Evolutionary conservation across 148 eudicot genomes (phyloP).

Genomic region (Fagopyrum esculentum): DNA sequence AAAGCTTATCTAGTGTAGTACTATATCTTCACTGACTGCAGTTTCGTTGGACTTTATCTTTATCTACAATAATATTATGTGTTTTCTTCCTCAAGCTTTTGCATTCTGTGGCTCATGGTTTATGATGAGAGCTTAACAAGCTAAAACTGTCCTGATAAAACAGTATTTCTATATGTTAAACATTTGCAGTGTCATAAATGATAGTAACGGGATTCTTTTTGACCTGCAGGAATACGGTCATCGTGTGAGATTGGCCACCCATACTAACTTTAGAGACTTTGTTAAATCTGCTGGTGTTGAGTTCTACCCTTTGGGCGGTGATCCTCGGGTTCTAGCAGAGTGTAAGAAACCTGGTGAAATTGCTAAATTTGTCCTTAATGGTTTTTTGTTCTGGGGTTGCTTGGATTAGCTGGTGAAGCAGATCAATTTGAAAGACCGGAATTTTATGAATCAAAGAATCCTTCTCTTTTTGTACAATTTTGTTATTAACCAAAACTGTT

Average conservation of each 20-base stretch:
- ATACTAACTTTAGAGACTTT: conserved; percentile 54
- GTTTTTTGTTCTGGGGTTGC: neutral
- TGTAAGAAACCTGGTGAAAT: conserved; percentile 38
- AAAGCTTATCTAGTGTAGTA: neutral
- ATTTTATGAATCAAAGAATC: neutral
- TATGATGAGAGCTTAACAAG: neutral
- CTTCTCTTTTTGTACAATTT: neutral
- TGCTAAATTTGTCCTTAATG: neutral
- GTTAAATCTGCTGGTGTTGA: conserved; percentile 86
- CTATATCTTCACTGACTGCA: neutral
- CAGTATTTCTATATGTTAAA: too few species aligned
- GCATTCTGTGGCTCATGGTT: neutral
- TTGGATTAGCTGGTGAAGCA: too few species aligned
- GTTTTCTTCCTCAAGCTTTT: neutral
- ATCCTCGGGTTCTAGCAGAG: conserved; percentile 73
- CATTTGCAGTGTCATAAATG: too few species aligned
- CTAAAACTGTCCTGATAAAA: too few species aligned
- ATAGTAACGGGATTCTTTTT: too few species aligned
- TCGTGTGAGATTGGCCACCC: conserved; percentile 88
- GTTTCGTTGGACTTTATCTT: neutral
- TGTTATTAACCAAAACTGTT: neutral
- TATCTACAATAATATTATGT: neutral
- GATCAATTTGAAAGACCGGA: too few species aligned
- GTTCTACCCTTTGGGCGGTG: conserved; percentile 89
- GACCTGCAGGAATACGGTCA: conserved; percentile 74